A percentile compares a stretch with the other conserved stretches of the same genome.
These are phyloP conservation scores for Arxiozyma bovina DNA, from an alignment of 1,139 yeast genomes.

Conservation along the genomic window DNA sequence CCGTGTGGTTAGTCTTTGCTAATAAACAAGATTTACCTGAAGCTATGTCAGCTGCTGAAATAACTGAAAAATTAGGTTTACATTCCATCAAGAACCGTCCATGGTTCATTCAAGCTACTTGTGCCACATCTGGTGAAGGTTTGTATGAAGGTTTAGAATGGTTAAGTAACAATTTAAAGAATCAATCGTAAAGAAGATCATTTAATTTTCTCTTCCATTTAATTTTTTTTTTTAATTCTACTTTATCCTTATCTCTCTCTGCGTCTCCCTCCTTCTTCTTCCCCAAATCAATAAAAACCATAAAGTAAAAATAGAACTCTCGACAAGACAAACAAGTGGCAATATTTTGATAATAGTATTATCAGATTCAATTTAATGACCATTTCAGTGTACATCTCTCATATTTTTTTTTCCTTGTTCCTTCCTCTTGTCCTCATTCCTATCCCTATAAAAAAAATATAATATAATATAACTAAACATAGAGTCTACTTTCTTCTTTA, in stretches of 20 bases:
- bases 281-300: background rate
- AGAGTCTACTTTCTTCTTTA: background rate
- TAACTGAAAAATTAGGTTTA: slow-evolving; percentile 75
- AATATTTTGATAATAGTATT: background rate
- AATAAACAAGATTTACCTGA: slow-evolving; percentile 91
- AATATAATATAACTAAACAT: background rate
- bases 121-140: slow-evolving; percentile 90
- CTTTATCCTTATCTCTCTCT: background rate
- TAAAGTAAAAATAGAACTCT: background rate
- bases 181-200: slow-evolving; percentile 28
- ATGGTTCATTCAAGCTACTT: slow-evolving; percentile 84
- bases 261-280: too few relatives aligned
- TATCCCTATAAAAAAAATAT: background rate
- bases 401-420: too few relatives aligned
- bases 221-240: background rate
- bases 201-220: background rate
- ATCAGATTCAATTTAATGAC: background rate
- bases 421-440: too few relatives aligned
- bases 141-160: slow-evolving; percentile 86
- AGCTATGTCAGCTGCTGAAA: slow-evolving; percentile 86
- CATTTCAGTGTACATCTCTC: background rate
- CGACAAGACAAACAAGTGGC: background rate
- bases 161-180: slow-evolving; percentile 80
- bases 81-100: slow-evolving; percentile 81
- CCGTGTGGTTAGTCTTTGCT: slow-evolving; percentile 79